Evolutionary conservation across 192 early-diverging fungal genomes (phyloP).

Genomic region (Coemansia sp.): DNA sequence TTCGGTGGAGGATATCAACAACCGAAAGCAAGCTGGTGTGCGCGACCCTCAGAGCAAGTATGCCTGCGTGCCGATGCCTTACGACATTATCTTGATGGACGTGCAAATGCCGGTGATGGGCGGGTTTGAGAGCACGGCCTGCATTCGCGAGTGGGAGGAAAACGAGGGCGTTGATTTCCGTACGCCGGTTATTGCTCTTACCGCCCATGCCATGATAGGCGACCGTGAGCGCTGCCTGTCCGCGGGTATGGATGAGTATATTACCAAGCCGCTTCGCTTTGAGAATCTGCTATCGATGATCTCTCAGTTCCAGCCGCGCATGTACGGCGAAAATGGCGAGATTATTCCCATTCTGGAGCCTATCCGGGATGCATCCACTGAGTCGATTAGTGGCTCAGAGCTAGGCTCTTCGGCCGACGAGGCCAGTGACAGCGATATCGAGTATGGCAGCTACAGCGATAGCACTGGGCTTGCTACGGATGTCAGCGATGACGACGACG

Average conservation of each 20-base stretch:
- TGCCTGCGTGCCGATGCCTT: slow-evolving; percentile 51
- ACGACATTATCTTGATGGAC: slow-evolving; percentile 79
- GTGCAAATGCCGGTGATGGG: slow-evolving; percentile 92
- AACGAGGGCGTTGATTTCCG: slow-evolving; percentile 54
- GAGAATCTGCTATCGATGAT: slow-evolving; percentile 49
- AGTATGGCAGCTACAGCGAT: not conserved
- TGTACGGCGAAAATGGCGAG: slow-evolving; percentile 45
- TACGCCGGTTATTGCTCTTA: slow-evolving; percentile 82
- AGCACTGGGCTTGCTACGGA: not conserved
- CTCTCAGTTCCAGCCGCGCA: slow-evolving; percentile 49
- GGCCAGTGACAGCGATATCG: not conserved
- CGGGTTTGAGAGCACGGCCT: slow-evolving; percentile 82
- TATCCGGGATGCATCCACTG: not conserved
- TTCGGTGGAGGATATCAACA: slow-evolving; percentile 21
- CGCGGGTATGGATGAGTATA: slow-evolving; percentile 81
- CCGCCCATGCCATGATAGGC: slow-evolving; percentile 89
- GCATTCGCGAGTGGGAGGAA: slow-evolving; percentile 73
- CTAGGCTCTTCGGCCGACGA: not conserved
- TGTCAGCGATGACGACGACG: not conserved
- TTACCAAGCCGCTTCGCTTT: slow-evolving; percentile 63
- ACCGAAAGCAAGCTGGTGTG: slow-evolving; percentile 42
- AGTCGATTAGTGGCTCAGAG: not conserved
- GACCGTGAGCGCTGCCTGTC: slow-evolving; percentile 84
- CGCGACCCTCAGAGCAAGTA: slow-evolving; percentile 59
- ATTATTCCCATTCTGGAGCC: slow-evolving; percentile 42